Evolutionary conservation across 225 moss, liverwort and hornwort genomes (phyloP), one percentile per base, ranked within the genome.

Genomic region (Lunularia cruciata): DNA sequence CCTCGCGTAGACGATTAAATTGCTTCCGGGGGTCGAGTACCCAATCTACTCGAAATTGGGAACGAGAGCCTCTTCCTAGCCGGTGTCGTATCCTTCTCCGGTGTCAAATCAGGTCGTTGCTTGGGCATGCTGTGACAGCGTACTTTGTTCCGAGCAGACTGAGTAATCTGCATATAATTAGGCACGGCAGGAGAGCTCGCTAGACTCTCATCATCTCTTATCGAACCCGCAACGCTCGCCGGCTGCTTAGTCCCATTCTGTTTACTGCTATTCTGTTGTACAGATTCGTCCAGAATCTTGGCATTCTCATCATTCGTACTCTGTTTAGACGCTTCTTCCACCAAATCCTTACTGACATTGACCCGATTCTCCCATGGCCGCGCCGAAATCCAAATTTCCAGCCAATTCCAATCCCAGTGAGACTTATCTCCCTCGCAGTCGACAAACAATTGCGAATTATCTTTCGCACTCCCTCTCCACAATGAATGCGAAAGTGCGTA

Each of bases 371-470:
- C 96, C 96, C 96, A 96, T 13, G 96, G 96, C 43, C 96, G 88
- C 12, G 96, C 96, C 8, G 96, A 92, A 92, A 96, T 96, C 96
- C 96, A 96, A 47, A 92, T 86, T 72, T 96, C 96, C 80, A 96
- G 64, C 96, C 96, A 96, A 87, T 92, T 96, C 96, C 96, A 96
- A 23, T 92, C 96, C 96, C 96, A 96, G 60, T 96, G 96, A 45
- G 96, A 92, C 38, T 96, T 96, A 73, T 90, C 89, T 13, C 92
- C 92, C 79, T 96, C 92, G 66, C 96, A 96, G 66, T 96, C 96
- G 71, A 96, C 92, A 83, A 83, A 96, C 19, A 96, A 70, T 69
- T 96, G 92, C 8, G 96, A 87, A 34, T 80, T 81, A 65, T 92
- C 92, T 63, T 83, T 88, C 0, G 92, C 88, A 27, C 85, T 86